Percentiles rank a stretch among this genome's conserved stretches.
Conservation (phyloP, 495 filamentous ascomycete species). For the Melanomma pulvis-pyrius region DNA sequence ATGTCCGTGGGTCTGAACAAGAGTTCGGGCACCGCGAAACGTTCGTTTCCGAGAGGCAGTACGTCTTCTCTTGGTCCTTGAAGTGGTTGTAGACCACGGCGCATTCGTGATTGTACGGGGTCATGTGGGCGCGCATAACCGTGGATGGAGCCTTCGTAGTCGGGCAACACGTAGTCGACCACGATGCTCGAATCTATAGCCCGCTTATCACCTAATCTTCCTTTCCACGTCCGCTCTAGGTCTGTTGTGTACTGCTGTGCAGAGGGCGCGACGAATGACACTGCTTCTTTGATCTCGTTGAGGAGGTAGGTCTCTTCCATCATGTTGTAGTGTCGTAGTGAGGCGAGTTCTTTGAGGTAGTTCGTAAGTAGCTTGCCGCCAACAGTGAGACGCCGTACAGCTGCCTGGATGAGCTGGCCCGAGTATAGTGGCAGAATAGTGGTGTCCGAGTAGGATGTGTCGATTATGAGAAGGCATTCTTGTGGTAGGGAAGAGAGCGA, state of each 20-base stretch:
- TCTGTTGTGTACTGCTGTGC: conserved; percentile 68
- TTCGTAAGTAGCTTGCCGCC: conserved; percentile 96
- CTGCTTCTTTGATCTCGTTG: conserved; percentile 91
- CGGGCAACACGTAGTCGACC: conserved; percentile 90
- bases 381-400: conserved; percentile 83
- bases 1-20: conserved; percentile 86
- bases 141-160: conserved; percentile 75
- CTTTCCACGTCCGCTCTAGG: conserved; percentile 83
- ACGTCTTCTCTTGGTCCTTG: conserved; percentile 73
- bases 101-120: conserved; percentile 63
- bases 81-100: conserved; percentile 51
- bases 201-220: conserved; percentile 58
- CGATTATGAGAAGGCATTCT: conserved; percentile 84
- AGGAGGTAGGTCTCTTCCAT: conserved; percentile 89
- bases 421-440: conserved; percentile 85
- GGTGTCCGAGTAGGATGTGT: conserved; percentile 91
- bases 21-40: conserved; percentile 88
- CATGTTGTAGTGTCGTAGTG: conserved; percentile 90
- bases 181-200: conserved; percentile 62
- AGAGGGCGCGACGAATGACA: conserved; percentile 74
- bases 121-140: conserved; percentile 80
- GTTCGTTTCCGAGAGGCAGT: conserved; percentile 84
- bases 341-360: conserved; percentile 85
- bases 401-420: conserved; percentile 77
- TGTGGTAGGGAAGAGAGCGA: conserved; percentile 60